A percentile compares a stretch with the other conserved stretches of the same genome.
These are phyloP conservation scores for Teratosphaeria viscida DNA, from an alignment of 2,329 filamentous ascomycete species.

Conservation along the genomic window DNA sequence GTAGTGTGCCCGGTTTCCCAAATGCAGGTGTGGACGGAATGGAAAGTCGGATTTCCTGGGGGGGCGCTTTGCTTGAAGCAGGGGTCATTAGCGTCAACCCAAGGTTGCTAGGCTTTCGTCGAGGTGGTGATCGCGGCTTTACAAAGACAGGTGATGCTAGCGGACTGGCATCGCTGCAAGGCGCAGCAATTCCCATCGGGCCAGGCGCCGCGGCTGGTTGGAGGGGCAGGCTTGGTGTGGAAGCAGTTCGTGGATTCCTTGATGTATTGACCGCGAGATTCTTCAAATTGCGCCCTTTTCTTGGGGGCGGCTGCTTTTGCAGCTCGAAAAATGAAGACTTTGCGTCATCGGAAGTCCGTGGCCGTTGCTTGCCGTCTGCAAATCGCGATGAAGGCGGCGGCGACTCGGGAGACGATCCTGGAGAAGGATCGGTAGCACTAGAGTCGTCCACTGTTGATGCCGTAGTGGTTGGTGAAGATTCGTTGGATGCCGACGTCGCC, in stretches of 20 bases:
- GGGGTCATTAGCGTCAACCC: slow-evolving; percentile 62
- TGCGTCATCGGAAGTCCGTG: slow-evolving; percentile 39
- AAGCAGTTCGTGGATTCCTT: slow-evolving; percentile 36
- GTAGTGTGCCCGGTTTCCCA: slow-evolving; percentile 39
- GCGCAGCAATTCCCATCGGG: slow-evolving; percentile 56
- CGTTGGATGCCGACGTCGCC: slow-evolving; percentile 64
- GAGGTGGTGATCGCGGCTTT: slow-evolving; percentile 61
- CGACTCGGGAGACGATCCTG: slow-evolving; percentile 86
- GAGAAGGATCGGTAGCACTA: slow-evolving; percentile 78
- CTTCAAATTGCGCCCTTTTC: slow-evolving; percentile 73
- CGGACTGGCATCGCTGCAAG: slow-evolving; percentile 31
- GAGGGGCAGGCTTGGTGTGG: slow-evolving; percentile 42
- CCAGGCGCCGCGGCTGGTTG: slow-evolving; percentile 39
- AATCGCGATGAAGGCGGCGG: slow-evolving; percentile 63
- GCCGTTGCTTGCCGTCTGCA: slow-evolving; percentile 42
- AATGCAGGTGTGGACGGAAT: slow-evolving; percentile 50
- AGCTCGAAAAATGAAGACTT: slow-evolving; percentile 46
- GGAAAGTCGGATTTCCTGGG: slow-evolving; percentile 45
- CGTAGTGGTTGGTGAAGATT: slow-evolving; percentile 91
- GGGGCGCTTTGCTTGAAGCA: slow-evolving; percentile 47
- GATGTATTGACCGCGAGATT: slow-evolving; percentile 67
- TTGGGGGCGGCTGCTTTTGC: slow-evolving; percentile 35
- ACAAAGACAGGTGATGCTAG: slow-evolving; percentile 69
- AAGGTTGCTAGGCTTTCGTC: slow-evolving; percentile 63
- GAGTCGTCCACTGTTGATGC: slow-evolving; percentile 88